These are phyloP conservation scores for Picea sitchensis DNA, from an alignment of 75 land plant species.

Conservation along the genomic window DNA sequence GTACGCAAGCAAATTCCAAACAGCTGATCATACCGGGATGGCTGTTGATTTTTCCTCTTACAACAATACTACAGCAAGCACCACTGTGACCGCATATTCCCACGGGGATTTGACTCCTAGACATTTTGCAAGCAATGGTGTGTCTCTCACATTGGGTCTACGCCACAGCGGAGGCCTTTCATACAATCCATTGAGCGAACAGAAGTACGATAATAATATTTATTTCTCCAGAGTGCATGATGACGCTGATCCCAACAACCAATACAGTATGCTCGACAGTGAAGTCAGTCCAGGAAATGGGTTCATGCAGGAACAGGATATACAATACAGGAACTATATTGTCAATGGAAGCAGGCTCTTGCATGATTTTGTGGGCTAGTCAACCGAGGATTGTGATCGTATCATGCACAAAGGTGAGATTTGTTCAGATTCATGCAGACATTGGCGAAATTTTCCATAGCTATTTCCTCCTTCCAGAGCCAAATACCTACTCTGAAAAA, in stretches of 20 bases:
- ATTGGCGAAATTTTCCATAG: not conserved
- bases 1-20: not conserved
- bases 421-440: not conserved
- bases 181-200: not conserved
- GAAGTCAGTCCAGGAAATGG: slow-evolving; percentile 6
- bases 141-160: slow-evolving; percentile 69
- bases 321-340: slow-evolving; percentile 5
- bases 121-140: slow-evolving; percentile 33
- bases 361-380: slow-evolving; percentile 11
- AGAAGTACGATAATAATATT: slow-evolving; percentile 7
- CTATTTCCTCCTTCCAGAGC: not conserved
- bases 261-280: slow-evolving; percentile 2
- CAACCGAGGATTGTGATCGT: not conserved
- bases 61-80: not conserved
- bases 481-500: not conserved
- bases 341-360: slow-evolving; percentile 4
- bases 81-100: not conserved
- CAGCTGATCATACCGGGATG: not conserved
- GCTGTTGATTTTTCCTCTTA: slow-evolving; percentile 1
- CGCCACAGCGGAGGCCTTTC: slow-evolving; percentile 54
- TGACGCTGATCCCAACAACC: slow-evolving; percentile 2
- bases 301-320: not conserved
- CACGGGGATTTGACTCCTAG: not conserved
- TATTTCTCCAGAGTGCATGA: not conserved
- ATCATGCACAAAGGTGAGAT: not conserved